A percentile compares a stretch with the other conserved stretches of the same genome.
These are phyloP conservation scores for Escallonia herrerae DNA, from an alignment of 129 eudicot species.

Conservation along the genomic window DNA sequence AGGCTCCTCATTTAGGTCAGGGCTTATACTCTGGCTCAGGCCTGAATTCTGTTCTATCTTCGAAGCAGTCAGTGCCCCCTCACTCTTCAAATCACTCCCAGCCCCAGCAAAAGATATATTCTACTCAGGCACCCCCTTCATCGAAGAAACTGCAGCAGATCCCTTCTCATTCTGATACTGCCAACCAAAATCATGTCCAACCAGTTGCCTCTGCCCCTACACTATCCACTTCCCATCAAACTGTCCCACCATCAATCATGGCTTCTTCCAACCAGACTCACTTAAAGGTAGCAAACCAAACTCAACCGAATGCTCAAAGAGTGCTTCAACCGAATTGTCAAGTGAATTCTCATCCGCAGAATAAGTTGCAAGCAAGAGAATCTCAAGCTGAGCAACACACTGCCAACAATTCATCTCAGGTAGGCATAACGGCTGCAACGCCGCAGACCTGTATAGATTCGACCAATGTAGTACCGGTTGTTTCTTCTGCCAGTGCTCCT, in stretches of 20 bases:
- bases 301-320: constrained; percentile 34
- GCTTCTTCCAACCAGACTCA: constrained; percentile 36
- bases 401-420: constrained; percentile 21
- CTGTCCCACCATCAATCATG: constrained; percentile 15
- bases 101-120: constrained; percentile 40
- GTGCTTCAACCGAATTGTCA: constrained; percentile 38
- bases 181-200: constrained; percentile 30
- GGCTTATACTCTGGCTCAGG: constrained; percentile 35
- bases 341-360: constrained; percentile 35
- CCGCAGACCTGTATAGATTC: constrained; percentile 24
- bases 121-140: constrained; percentile 35
- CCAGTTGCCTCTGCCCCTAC: constrained; percentile 22
- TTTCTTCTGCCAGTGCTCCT: constrained; percentile 29
- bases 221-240: constrained; percentile 11
- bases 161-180: constrained; percentile 30
- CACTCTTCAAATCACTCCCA: constrained; percentile 18
- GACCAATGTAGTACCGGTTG: constrained; percentile 20
- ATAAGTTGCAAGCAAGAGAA: constrained; percentile 34
- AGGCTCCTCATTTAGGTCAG: constrained; percentile 28
- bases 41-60: constrained; percentile 23
- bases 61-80: constrained; percentile 35
- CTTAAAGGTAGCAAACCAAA: constrained; percentile 37
- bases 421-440: constrained; percentile 9
- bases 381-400: constrained; percentile 24
- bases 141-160: constrained; percentile 18